Conservation (phyloP, 2,329 filamentous ascomycete genomes). For the Calonectria ilicicola region DNA sequence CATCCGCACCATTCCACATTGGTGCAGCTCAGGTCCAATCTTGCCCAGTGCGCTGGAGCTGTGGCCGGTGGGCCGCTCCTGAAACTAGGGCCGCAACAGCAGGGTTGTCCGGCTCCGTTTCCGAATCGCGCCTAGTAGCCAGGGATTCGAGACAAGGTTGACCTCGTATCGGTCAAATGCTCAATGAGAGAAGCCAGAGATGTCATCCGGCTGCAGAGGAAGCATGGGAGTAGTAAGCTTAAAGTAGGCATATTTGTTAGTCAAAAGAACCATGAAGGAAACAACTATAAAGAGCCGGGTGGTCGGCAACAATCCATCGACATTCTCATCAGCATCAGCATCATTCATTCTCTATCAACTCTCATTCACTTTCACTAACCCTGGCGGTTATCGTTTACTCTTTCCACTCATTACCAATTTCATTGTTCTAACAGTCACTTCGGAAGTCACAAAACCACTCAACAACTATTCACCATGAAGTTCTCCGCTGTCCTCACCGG, state of each 20-base stretch:
- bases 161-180: neutral
- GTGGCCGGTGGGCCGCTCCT: slow-evolving; percentile 1
- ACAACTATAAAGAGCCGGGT: neutral
- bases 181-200: neutral
- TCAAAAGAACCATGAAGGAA: neutral
- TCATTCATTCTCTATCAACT: slow-evolving; percentile 23
- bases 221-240: neutral
- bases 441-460: neutral
- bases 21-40: neutral
- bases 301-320: neutral
- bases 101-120: neutral
- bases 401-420: slow-evolving; percentile 14
- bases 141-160: neutral
- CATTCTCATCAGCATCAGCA: slow-evolving; percentile 12
- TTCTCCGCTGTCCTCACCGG: slow-evolving; percentile 38
- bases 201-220: neutral
- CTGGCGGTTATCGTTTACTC: slow-evolving; percentile 39
- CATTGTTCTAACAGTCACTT: neutral
- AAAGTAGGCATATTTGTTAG: neutral
- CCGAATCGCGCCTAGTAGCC: neutral
- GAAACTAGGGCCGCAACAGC: neutral
- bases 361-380: slow-evolving; percentile 25
- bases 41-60: neutral
- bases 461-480: slow-evolving; percentile 37
- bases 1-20: slow-evolving; percentile 11